phyloP scores from a whole-genome alignment of 805 yeast genomes.

The Candida arabinofermentans region DNA sequence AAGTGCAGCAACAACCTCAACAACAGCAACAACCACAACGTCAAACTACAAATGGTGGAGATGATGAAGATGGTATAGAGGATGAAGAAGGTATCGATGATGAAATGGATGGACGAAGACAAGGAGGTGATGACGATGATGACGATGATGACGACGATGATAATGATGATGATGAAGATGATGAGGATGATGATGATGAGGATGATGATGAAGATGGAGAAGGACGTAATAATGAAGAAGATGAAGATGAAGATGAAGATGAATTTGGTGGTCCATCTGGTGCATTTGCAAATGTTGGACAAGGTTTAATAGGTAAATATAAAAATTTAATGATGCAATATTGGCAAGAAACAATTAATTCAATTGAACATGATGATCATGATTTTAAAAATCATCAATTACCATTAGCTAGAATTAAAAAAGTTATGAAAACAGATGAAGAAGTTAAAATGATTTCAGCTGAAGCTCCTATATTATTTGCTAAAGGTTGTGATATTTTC shows the following conservation, averaged over 20 bases:
- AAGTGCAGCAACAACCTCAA: not conserved
- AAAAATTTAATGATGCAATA: constrained; percentile 89
- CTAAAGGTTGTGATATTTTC: constrained; percentile 96
- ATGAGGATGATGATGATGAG: constrained; percentile 21
- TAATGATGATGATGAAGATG: constrained; percentile 29
- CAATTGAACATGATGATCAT: constrained; percentile 82
- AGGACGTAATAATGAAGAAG: constrained; percentile 29
- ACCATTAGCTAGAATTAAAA: constrained; percentile 93
- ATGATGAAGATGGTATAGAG: constrained; percentile 1
- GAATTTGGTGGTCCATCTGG: constrained; percentile 34
- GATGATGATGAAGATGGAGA: constrained; percentile 11
- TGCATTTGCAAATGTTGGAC: constrained; percentile 74
- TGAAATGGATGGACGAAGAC: constrained; percentile 16
- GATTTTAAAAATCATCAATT: constrained; percentile 92
- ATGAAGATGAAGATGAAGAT: constrained; percentile 35
- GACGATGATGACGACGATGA: constrained; percentile 24
- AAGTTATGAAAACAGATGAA: constrained; percentile 97
- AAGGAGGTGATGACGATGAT: constrained; percentile 15
- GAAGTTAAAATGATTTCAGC: constrained; percentile 97
- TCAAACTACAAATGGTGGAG: not conserved
- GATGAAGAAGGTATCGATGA: not conserved
- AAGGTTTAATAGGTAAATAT: constrained; percentile 79
- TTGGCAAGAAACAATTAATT: constrained; percentile 95
- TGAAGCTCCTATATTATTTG: constrained; percentile 95
- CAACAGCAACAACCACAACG: constrained; percentile 1